A percentile compares a stretch with the other conserved stretches of the same genome.
phyloP scores from a whole-genome alignment of 1,284 basidiomycete species.

The Ustilago tritici region DNA sequence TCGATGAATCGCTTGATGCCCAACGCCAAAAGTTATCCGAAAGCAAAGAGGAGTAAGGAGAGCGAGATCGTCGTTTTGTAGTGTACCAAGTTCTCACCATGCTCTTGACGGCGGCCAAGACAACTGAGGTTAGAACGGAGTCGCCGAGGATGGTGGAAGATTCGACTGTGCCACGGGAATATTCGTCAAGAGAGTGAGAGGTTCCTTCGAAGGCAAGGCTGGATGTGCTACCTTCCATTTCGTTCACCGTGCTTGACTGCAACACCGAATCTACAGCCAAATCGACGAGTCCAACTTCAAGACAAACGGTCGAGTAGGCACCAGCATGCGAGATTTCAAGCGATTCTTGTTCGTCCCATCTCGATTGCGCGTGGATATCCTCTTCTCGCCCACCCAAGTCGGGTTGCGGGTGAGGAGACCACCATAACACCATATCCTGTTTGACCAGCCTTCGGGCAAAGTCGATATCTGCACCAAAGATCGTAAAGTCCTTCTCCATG shows the following conservation, averaged over 20 bases:
- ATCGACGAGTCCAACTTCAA: constrained; percentile 90
- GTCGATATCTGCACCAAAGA: constrained; percentile 88
- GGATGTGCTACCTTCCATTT: constrained; percentile 84
- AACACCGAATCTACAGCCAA: constrained; percentile 93
- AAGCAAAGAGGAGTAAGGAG: constrained; percentile 72
- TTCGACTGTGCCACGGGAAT: constrained; percentile 80
- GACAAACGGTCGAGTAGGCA: constrained; percentile 90
- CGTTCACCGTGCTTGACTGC: constrained; percentile 93
- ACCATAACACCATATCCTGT: constrained; percentile 95
- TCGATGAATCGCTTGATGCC: constrained; percentile 84
- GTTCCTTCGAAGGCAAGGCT: constrained; percentile 87
- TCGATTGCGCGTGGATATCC: constrained; percentile 76
- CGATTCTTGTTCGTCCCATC: constrained; percentile 75
- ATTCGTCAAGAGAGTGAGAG: constrained; percentile 87
- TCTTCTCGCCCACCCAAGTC: constrained; percentile 94
- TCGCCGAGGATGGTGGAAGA: constrained; percentile 80
- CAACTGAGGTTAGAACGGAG: constrained; percentile 88
- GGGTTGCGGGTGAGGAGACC: constrained; percentile 82
- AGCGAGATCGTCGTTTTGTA: constrained; percentile 79
- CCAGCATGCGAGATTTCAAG: constrained; percentile 89
- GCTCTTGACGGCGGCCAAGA: constrained; percentile 84
- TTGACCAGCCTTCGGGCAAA: constrained; percentile 87
- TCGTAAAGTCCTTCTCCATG: constrained; percentile 87
- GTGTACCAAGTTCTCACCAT: constrained; percentile 94
- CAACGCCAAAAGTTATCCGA: constrained; percentile 97